phyloP scores from a whole-genome alignment of 257 asterid genomes.

The Schizonepeta tenuifolia region DNA sequence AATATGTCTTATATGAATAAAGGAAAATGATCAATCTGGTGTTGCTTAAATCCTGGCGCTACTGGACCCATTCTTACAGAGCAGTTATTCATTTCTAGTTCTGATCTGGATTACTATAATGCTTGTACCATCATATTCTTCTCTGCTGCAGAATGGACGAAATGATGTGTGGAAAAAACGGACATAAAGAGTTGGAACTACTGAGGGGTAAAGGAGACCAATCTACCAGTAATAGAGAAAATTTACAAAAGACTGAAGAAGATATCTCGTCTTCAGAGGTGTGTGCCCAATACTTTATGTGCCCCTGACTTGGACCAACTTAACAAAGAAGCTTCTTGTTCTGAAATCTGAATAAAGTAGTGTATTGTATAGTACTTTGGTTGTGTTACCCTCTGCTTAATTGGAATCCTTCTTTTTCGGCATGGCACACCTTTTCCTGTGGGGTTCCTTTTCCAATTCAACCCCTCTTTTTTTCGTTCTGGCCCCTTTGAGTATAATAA shows the following conservation, averaged over 20 bases:
- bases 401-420: too few relatives aligned
- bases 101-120: constrained; percentile 22
- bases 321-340: constrained; percentile 12
- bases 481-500: too few relatives aligned
- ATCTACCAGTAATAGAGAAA: constrained; percentile 51
- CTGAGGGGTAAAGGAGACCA: constrained; percentile 57
- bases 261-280: constrained; percentile 68
- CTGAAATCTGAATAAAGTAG: constrained; percentile 12
- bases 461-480: too few relatives aligned
- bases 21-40: constrained; percentile 12
- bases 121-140: constrained; percentile 28
- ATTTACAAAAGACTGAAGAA: constrained; percentile 49
- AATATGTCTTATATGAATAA: constrained; percentile 29
- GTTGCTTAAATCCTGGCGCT: not conserved
- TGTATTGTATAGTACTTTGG: not conserved
- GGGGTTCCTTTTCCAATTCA: too few relatives aligned
- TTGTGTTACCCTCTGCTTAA: not conserved
- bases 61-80: not conserved
- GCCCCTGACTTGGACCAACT: constrained; percentile 21
- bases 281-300: constrained; percentile 28
- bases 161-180: constrained; percentile 81
- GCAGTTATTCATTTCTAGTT: constrained; percentile 13
- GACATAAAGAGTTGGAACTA: constrained; percentile 69
- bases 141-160: constrained; percentile 81
- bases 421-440: too few relatives aligned